These are phyloP conservation scores for Eucalyptus erythrocorys DNA, from an alignment of 345 rosid species.

Conservation along the genomic window DNA sequence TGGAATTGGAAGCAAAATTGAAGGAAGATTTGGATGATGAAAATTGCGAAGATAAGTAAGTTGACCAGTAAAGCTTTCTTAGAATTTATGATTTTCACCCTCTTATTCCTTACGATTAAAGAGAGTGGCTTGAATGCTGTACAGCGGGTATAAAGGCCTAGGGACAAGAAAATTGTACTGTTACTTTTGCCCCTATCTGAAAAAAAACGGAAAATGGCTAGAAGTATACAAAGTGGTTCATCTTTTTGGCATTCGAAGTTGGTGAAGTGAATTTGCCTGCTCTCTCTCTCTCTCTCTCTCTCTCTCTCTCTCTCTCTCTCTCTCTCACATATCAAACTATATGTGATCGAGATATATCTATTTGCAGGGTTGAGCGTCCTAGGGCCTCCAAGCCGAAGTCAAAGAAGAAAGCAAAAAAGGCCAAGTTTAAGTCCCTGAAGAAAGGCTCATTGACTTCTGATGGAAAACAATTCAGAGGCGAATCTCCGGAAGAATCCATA, in stretches of 20 bases:
- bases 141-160: background rate
- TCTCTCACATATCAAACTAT: background rate
- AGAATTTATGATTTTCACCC: background rate
- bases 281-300: background rate
- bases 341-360: background rate
- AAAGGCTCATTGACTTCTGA: slow-evolving; percentile 73
- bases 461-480: slow-evolving; percentile 40
- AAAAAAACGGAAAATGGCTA: background rate
- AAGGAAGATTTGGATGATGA: slow-evolving; percentile 61
- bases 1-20: slow-evolving; percentile 82
- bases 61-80: background rate
- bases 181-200: background rate
- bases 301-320: background rate
- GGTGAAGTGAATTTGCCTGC: background rate
- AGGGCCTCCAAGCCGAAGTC: slow-evolving; percentile 50
- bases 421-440: slow-evolving; percentile 86
- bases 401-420: slow-evolving; percentile 87
- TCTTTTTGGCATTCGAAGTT: background rate
- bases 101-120: background rate
- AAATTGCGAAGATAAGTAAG: slow-evolving; percentile 53
- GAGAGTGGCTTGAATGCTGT: background rate
- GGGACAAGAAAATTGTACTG: background rate
- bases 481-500: slow-evolving; percentile 25
- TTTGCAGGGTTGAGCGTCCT: slow-evolving; percentile 46
- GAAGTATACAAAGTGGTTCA: background rate